Evolutionary conservation across 768 basidiomycete species (phyloP), one percentile per base, ranked within the genome.

Genomic region (Calocybe gangraenosa): DNA sequence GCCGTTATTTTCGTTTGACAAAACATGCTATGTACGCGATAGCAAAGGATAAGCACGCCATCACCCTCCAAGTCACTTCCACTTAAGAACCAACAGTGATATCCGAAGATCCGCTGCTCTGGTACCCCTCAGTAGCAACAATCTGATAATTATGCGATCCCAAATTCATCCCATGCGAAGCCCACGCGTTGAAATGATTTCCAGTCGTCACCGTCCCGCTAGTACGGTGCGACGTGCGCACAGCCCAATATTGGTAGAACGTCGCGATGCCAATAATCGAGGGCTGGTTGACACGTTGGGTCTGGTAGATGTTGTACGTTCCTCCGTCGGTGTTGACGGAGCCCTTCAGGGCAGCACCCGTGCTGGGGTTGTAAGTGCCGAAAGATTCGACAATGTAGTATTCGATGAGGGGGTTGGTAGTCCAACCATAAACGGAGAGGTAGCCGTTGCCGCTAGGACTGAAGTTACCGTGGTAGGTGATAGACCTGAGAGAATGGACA

Each of bases 341-440:
- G 36, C 71, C 73, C 52, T 63, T 60, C 44, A 55, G 46, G 15
- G 64, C 55, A 18, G 60, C 56, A 28, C 47, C 65, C 11, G 56
- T 54, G 42, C 56, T 50, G 28, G 71, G 74, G 58, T 74, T 67
- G 58, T 67, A 70, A 36, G 54, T 54, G 33, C 70, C 71, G 52
- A 56, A 73, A 15, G 58, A 62, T 38, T 75, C 74, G 43, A 65
- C 53, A 51, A 75, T 65, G 63, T 73, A 73, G 64, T 73, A 75
- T 48, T 75, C 72, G 53, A 74, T 57, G 53, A 73, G 69, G 1
- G 71, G 68, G 57, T 56, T 65, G n/a, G 59, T 61, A 4, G 69
- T 70, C 73, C 73, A 74, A 38, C 73, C 73, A 48, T 71, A 73
- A 44, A 75, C 61, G 37, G 71, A 65, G 21, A 74, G 63, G 57